These are phyloP conservation scores for Mrakia blollopis DNA, from an alignment of 768 basidiomycete genomes.

Conservation along the genomic window DNA sequence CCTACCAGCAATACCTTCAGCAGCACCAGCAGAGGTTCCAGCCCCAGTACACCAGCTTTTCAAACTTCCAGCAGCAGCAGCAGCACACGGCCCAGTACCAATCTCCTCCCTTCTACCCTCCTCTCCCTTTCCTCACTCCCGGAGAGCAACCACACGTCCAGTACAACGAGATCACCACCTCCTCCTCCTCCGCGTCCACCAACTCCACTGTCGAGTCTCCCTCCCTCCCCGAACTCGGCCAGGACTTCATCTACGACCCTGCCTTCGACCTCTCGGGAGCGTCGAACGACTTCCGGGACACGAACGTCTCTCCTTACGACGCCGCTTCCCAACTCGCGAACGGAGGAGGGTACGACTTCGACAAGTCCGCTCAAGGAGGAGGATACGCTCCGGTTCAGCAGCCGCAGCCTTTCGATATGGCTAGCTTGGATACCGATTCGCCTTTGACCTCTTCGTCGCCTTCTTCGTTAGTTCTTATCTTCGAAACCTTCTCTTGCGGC, in stretches of 20 bases:
- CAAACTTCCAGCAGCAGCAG: not conserved
- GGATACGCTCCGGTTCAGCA: not conserved
- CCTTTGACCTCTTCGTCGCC: conserved; percentile 1
- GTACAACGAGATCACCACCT: not conserved
- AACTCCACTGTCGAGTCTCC: conserved; percentile 12
- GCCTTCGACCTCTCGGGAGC: not conserved
- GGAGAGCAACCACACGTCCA: too few species aligned
- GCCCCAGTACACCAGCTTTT: not conserved
- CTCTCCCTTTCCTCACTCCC: not conserved
- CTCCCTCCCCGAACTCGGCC: conserved; percentile 10
- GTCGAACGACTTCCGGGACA: conserved; percentile 7
- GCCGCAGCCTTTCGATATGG: conserved; percentile 7
- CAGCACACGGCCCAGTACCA: not conserved
- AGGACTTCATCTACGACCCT: conserved; percentile 8
- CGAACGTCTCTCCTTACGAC: not conserved
- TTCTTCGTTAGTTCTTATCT: conserved; percentile 10
- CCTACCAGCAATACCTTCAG: conserved; percentile 5
- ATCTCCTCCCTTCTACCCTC: not conserved
- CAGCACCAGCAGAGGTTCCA: conserved; percentile 13
- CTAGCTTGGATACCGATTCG: not conserved
- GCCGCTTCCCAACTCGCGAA: not conserved
- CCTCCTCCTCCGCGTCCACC: not conserved
- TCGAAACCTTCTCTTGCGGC: not conserved
- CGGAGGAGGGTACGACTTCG: not conserved
- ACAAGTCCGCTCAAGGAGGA: not conserved